Conservation (phyloP, 202 grass and related monocot species). For the Zizania palustris region DNA sequence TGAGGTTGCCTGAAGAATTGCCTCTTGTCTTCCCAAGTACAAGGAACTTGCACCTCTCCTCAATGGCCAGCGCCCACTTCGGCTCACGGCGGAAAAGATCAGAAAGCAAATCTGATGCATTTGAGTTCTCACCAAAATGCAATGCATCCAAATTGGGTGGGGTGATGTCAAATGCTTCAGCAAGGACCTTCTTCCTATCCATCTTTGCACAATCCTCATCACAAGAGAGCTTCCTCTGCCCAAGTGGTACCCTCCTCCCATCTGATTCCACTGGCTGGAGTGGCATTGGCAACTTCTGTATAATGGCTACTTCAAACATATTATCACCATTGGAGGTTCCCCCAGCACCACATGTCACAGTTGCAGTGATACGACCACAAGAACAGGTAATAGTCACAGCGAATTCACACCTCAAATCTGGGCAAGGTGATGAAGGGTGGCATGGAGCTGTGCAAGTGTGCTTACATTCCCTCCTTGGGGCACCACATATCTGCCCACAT, state of each 20-base stretch:
- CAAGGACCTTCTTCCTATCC: slow-evolving; percentile 87
- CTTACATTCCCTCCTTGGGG: slow-evolving; percentile 86
- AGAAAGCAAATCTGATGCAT: slow-evolving; percentile 58
- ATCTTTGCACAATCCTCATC: slow-evolving; percentile 90
- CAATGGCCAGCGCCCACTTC: slow-evolving; percentile 87
- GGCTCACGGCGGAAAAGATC: slow-evolving; percentile 81
- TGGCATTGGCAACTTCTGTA: slow-evolving; percentile 81
- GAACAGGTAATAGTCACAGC: slow-evolving; percentile 73
- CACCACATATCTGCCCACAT: slow-evolving; percentile 90
- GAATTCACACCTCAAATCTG: slow-evolving; percentile 79
- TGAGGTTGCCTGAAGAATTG: slow-evolving; percentile 55
- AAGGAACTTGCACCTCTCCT: slow-evolving; percentile 93
- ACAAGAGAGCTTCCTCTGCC: slow-evolving; percentile 90
- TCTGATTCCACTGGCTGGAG: slow-evolving; percentile 72
- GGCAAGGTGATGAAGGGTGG: slow-evolving; percentile 81
- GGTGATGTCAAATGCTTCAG: slow-evolving; percentile 92
- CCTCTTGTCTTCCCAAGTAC: slow-evolving; percentile 85
- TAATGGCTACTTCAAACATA: slow-evolving; percentile 65
- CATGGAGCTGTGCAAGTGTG: slow-evolving; percentile 82
- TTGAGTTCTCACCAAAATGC: slow-evolving; percentile 80
- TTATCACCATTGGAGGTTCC: slow-evolving; percentile 57
- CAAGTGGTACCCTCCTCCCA: slow-evolving; percentile 79
- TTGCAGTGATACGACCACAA: slow-evolving; percentile 70
- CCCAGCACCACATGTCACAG: slow-evolving; percentile 76
- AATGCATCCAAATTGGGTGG: slow-evolving; percentile 83